These are phyloP conservation scores for Xylogone sp. DNA, from an alignment of 2,329 filamentous ascomycete species.

Conservation along the genomic window DNA sequence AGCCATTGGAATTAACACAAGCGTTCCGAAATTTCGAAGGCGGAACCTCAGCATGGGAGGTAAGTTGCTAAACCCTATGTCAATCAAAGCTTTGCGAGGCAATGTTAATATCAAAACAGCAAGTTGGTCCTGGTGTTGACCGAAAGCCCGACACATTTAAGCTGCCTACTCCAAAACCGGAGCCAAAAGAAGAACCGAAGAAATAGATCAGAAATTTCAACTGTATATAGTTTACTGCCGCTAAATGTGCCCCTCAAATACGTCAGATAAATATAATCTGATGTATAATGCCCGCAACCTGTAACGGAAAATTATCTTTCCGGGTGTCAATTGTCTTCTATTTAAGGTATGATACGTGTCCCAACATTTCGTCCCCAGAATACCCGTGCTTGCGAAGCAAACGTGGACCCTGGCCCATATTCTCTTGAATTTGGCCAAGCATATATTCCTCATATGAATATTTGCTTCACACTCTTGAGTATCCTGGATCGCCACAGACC, in stretches of 20 bases:
- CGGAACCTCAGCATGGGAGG: slow-evolving; percentile 69
- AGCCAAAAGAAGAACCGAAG: slow-evolving; percentile 89
- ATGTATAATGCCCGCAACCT: background rate
- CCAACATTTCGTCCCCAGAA: too few species aligned
- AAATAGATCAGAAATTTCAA: slow-evolving; percentile 54
- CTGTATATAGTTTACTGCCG: slow-evolving; percentile 24
- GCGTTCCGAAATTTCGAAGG: slow-evolving; percentile 98
- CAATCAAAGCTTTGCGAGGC: background rate
- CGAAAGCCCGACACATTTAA: slow-evolving; percentile 86
- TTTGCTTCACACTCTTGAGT: too few species aligned
- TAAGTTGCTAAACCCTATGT: slow-evolving; percentile 45
- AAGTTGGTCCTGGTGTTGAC: slow-evolving; percentile 68
- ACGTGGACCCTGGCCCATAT: too few species aligned
- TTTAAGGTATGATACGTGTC: too few species aligned
- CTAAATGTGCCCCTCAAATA: background rate
- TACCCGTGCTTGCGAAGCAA: too few species aligned
- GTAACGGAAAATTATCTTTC: too few species aligned
- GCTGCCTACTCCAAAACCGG: slow-evolving; percentile 90
- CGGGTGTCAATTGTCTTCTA: too few species aligned
- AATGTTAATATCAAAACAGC: slow-evolving; percentile 45
- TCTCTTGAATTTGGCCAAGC: too few species aligned
- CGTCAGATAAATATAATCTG: background rate
- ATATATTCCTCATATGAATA: too few species aligned
- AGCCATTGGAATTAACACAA: slow-evolving; percentile 95
- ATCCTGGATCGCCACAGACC: too few species aligned